Percentiles rank a stretch among this genome's conserved stretches.
phyloP scores from a whole-genome alignment of 108 stramenopile species.

The Nitzschia inconspicua region DNA sequence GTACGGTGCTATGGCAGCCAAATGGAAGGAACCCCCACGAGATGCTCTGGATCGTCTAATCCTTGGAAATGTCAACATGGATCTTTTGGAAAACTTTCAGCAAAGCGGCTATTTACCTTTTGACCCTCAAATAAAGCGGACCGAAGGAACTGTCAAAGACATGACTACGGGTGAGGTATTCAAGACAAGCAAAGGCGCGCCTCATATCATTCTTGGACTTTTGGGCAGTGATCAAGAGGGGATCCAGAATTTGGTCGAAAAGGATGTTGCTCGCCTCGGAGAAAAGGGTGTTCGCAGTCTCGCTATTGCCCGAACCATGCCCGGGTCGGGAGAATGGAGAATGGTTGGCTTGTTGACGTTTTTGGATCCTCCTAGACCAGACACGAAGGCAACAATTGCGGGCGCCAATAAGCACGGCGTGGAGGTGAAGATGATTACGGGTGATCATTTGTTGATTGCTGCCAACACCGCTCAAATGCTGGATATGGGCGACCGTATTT shows the following conservation, averaged over 20 bases:
- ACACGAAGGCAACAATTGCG: slow-evolving; percentile 69
- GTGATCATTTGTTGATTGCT: slow-evolving; percentile 81
- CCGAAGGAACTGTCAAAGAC: slow-evolving; percentile 58
- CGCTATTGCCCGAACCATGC: slow-evolving; percentile 58
- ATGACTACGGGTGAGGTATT: slow-evolving; percentile 36
- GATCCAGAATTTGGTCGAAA: slow-evolving; percentile 37
- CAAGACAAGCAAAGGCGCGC: slow-evolving; percentile 75
- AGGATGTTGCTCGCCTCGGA: slow-evolving; percentile 52
- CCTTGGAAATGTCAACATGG: slow-evolving; percentile 39
- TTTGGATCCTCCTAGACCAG: slow-evolving; percentile 82
- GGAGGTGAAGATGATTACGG: slow-evolving; percentile 87
- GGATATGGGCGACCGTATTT: slow-evolving; percentile 59
- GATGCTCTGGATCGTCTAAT: slow-evolving; percentile 66
- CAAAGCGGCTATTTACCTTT: slow-evolving; percentile 68
- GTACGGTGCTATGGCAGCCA: slow-evolving; percentile 64
- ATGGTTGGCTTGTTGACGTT: slow-evolving; percentile 75
- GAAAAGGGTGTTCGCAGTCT: slow-evolving; percentile 66
- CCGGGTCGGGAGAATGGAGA: slow-evolving; percentile 44
- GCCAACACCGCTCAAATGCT: slow-evolving; percentile 58
- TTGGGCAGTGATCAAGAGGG: slow-evolving; percentile 14
- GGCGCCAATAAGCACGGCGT: slow-evolving; percentile 51
- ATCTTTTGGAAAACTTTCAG: slow-evolving; percentile 37
- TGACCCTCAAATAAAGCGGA: slow-evolving; percentile 73
- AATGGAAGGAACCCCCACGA: slow-evolving; percentile 49
- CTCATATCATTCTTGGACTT: slow-evolving; percentile 61